A percentile compares a stretch with the other conserved stretches of the same genome.
phyloP scores from a whole-genome alignment of 345 rosid genomes.

The Erodium maritimum region DNA sequence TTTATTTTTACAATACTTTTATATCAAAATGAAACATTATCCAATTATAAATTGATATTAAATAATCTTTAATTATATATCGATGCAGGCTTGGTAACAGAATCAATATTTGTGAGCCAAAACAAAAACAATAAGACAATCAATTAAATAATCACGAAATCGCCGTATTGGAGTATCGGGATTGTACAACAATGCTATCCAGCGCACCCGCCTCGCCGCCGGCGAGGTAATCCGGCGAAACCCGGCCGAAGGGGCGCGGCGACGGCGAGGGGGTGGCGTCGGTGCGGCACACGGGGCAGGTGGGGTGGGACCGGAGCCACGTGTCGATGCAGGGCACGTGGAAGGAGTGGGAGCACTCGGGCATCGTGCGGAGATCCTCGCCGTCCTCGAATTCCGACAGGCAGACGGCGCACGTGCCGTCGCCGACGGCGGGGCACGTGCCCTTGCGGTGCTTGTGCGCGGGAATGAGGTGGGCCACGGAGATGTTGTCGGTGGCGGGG shows the following conservation, averaged over 20 bases:
- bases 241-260: slow-evolving; percentile 2
- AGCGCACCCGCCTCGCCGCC: neutral
- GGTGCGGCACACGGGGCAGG: slow-evolving; percentile 34
- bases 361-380: slow-evolving; percentile 31
- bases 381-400: slow-evolving; percentile 31
- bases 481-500: neutral
- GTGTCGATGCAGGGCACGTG: slow-evolving; percentile 32
- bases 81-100: neutral
- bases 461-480: slow-evolving; percentile 24
- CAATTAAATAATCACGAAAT: neutral
- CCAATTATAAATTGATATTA: no score
- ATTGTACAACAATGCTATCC: neutral
- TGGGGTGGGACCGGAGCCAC: slow-evolving; percentile 33
- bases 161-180: no score
- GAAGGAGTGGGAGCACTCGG: slow-evolving; percentile 29
- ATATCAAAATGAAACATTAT: no score
- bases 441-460: slow-evolving; percentile 25
- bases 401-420: slow-evolving; percentile 23
- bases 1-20: no score
- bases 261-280: slow-evolving; percentile 26
- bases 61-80: no score
- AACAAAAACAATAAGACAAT: neutral
- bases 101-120: neutral
- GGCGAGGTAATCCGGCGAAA: no score
- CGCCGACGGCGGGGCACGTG: slow-evolving; percentile 11